A percentile compares a stretch with the other conserved stretches of the same genome.
These are phyloP conservation scores for Volvariella volvacea DNA, from an alignment of 1,284 basidiomycete genomes.

Conservation along the genomic window DNA sequence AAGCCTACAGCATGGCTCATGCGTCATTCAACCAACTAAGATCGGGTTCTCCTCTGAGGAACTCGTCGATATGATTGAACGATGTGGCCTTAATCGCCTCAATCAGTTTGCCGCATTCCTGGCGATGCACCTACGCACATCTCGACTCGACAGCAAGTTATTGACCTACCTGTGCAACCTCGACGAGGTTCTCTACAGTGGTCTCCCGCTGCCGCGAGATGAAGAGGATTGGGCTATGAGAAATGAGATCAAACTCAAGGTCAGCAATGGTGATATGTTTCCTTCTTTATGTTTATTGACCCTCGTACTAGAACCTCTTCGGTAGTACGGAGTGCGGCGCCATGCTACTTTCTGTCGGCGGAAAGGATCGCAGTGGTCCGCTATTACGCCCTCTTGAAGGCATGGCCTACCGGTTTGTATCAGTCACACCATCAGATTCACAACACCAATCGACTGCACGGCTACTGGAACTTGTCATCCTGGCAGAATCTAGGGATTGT, in stretches of 20 bases:
- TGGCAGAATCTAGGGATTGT: conserved; percentile 57
- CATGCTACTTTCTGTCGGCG: conserved; percentile 49
- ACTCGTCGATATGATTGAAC: conserved; percentile 60
- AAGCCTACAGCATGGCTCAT: conserved; percentile 60
- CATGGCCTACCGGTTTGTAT: conserved; percentile 52
- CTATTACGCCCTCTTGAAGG: conserved; percentile 47
- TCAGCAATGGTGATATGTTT: conserved; percentile 13
- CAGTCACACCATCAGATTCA: conserved; percentile 34
- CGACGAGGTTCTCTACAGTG: conserved; percentile 55
- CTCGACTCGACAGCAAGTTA: conserved; percentile 55
- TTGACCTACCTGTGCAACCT: conserved; percentile 48
- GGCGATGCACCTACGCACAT: conserved; percentile 49
- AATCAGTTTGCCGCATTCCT: conserved; percentile 68
- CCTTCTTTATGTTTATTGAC: conserved; percentile 5
- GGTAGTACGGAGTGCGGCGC: conserved; percentile 68
- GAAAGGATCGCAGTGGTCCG: conserved; percentile 34
- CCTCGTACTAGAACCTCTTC: conserved; percentile 48
- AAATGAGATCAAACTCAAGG: conserved; percentile 50
- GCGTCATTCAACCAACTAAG: conserved; percentile 61
- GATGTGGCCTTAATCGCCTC: conserved; percentile 61
- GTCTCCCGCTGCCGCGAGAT: conserved; percentile 52
- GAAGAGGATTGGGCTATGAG: conserved; percentile 60
- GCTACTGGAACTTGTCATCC: conserved; percentile 59
- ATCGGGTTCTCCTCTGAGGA: conserved; percentile 63
- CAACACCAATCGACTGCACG: conserved; percentile 45